These are phyloP conservation scores for Metarhizium brunneum DNA, from an alignment of 2,329 filamentous ascomycete genomes.

Conservation along the genomic window DNA sequence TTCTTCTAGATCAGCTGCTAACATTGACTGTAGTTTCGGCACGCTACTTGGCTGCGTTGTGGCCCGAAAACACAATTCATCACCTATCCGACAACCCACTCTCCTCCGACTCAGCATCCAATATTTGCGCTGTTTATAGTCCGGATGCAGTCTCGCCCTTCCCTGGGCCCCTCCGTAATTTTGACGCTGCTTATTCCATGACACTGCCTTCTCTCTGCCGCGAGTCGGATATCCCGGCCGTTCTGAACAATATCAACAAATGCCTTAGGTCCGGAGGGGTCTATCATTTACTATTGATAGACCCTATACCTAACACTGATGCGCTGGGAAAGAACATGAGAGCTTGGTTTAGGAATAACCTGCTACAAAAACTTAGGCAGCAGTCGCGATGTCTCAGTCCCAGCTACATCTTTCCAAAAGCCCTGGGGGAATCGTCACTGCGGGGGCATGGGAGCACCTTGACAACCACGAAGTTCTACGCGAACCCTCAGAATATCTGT, in stretches of 20 bases:
- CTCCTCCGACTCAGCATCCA: slow-evolving; percentile 1
- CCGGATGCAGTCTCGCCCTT: slow-evolving; percentile 15
- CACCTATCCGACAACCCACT: slow-evolving; percentile 5
- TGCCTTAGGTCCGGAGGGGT: slow-evolving; percentile 45
- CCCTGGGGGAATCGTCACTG: slow-evolving; percentile 47
- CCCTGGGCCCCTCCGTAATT: slow-evolving; percentile 31
- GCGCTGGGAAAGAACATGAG: slow-evolving; percentile 49
- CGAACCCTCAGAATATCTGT: slow-evolving; percentile 24
- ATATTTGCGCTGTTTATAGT: slow-evolving; percentile 2
- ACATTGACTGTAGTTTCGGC: background rate
- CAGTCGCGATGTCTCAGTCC: slow-evolving; percentile 52
- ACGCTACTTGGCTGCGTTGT: background rate
- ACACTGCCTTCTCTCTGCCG: slow-evolving; percentile 47
- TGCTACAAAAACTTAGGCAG: slow-evolving; percentile 49
- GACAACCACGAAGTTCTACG: slow-evolving; percentile 40
- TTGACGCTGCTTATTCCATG: slow-evolving; percentile 42
- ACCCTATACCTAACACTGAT: slow-evolving; percentile 47
- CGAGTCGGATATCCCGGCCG: slow-evolving; percentile 43
- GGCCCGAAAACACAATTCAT: slow-evolving; percentile 1
- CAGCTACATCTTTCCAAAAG: slow-evolving; percentile 46
- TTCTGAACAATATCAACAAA: slow-evolving; percentile 48
- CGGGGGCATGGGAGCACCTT: slow-evolving; percentile 36
- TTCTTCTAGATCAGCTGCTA: background rate
- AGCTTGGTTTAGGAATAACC: slow-evolving; percentile 52
- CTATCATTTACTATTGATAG: slow-evolving; percentile 52